Percentiles rank a stretch among this genome's conserved stretches.
Conservation (phyloP, 2,329 filamentous ascomycete genomes). For the Boeremia exigua region DNA sequence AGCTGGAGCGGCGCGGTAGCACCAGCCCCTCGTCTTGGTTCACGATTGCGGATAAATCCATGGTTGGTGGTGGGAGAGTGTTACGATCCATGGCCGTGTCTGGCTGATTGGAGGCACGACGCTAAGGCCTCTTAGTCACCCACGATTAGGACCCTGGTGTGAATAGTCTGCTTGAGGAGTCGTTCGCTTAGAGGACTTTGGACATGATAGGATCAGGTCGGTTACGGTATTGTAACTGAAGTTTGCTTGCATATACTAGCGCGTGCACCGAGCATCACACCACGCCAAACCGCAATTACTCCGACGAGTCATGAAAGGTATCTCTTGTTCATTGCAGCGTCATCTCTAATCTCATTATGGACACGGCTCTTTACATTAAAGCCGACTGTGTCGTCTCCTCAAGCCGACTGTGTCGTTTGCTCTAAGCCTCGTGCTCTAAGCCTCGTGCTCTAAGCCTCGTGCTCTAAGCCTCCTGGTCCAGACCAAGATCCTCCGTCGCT, state of each 20-base stretch:
- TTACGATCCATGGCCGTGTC: constrained; percentile 26
- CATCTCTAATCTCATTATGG: constrained; percentile 17
- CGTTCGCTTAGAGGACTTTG: neutral
- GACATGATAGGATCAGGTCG: neutral
- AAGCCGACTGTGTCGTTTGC: too few species aligned
- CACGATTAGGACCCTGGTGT: constrained; percentile 6
- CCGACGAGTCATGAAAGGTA: constrained; percentile 33
- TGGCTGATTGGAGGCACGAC: constrained; percentile 17
- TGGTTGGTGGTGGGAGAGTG: constrained; percentile 37
- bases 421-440: too few species aligned
- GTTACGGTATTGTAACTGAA: constrained; percentile 3
- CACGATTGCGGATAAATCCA: constrained; percentile 46
- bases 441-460: too few species aligned
- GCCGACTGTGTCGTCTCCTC: constrained; percentile 7
- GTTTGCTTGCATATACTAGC: constrained; percentile 32
- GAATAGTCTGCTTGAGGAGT: neutral
- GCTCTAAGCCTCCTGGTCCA: constrained; percentile 55
- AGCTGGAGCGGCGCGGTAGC: constrained; percentile 41
- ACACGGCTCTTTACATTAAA: constrained; percentile 20
- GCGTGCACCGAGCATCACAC: constrained; percentile 29
- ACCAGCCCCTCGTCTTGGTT: constrained; percentile 41
- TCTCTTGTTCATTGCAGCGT: constrained; percentile 18
- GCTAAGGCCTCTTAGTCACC: constrained; percentile 17
- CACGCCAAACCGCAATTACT: constrained; percentile 31
- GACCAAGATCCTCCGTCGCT: constrained; percentile 57